These are phyloP conservation scores for Pseudotulostoma volvatum DNA, from an alignment of 495 filamentous ascomycete genomes.

Conservation along the genomic window DNA sequence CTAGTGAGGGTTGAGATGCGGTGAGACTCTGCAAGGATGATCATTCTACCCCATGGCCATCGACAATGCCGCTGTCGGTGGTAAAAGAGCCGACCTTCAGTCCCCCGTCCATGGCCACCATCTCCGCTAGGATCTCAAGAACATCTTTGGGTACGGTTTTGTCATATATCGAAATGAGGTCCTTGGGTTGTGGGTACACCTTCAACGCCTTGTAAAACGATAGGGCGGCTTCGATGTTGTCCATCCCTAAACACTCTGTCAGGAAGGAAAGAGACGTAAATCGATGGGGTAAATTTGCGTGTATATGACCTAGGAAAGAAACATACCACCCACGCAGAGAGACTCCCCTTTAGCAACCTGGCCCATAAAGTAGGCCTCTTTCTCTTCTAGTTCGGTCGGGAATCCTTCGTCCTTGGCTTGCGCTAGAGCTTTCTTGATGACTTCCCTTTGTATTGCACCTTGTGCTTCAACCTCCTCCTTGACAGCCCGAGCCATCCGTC, in stretches of 20 bases:
- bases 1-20: neutral
- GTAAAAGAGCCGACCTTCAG: slow-evolving; percentile 44
- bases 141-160: slow-evolving; percentile 94
- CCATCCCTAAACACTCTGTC: slow-evolving; percentile 23
- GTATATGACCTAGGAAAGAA: neutral
- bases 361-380: slow-evolving; percentile 85
- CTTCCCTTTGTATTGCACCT: slow-evolving; percentile 49
- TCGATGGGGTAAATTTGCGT: no score
- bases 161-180: slow-evolving; percentile 91
- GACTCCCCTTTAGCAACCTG: slow-evolving; percentile 77
- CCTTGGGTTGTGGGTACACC: slow-evolving; percentile 86
- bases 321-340: slow-evolving; percentile 52
- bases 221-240: slow-evolving; percentile 70
- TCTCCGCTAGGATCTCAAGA: slow-evolving; percentile 87
- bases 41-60: slow-evolving; percentile 29
- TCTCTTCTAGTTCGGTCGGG: slow-evolving; percentile 79
- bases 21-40: neutral
- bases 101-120: slow-evolving; percentile 78
- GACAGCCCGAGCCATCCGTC: slow-evolving; percentile 52
- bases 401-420: slow-evolving; percentile 78
- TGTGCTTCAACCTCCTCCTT: slow-evolving; percentile 62
- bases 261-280: slow-evolving; percentile 19
- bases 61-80: slow-evolving; percentile 19
- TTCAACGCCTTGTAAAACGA: slow-evolving; percentile 97
- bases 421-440: slow-evolving; percentile 54